Evolutionary conservation across 2,329 filamentous ascomycete species (phyloP).

Genomic region (Exophiala spinifera): DNA sequence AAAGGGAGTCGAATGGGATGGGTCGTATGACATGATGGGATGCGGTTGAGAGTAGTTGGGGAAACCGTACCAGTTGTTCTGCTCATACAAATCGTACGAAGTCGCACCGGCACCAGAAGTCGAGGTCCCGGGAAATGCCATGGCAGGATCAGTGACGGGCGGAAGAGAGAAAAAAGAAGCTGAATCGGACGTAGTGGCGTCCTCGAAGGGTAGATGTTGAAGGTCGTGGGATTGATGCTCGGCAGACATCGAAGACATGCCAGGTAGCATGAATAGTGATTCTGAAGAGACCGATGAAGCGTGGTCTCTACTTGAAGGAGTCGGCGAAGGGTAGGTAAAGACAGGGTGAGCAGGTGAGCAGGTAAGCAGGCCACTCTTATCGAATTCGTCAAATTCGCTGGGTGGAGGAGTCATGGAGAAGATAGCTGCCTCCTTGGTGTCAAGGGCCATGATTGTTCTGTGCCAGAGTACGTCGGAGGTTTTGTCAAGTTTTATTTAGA

Average conservation of each 20-base stretch:
- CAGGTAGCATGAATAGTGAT: conserved; percentile 20
- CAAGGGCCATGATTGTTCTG: conserved; percentile 18
- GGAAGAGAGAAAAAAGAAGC: conserved; percentile 24
- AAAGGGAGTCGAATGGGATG: conserved; percentile 12
- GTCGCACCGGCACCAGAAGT: conserved; percentile 1
- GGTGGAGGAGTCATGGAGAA: conserved; percentile 29
- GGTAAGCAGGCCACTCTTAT: conserved; percentile 24
- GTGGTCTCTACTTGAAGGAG: conserved; percentile 26
- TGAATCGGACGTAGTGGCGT: conserved; percentile 20
- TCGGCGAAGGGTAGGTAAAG: conserved; percentile 27
- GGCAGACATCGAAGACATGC: conserved; percentile 11
- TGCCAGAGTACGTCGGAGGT: neutral
- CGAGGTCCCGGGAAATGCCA: conserved; percentile 11
- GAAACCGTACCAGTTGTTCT: conserved; percentile 24
- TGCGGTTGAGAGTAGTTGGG: conserved; percentile 20
- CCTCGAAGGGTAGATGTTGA: conserved; percentile 18
- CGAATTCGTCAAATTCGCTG: conserved; percentile 28
- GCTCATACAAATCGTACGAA: conserved; percentile 25
- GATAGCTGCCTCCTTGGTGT: conserved; percentile 18
- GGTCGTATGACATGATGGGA: conserved; percentile 22
- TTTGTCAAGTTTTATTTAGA: neutral
- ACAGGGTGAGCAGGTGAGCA: conserved; percentile 24
- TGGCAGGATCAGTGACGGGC: conserved; percentile 18
- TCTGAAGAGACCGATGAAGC: conserved; percentile 23
- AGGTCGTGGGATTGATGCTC: conserved; percentile 19